A percentile compares a stretch with the other conserved stretches of the same genome.
These are phyloP conservation scores for Typha latifolia DNA, from an alignment of 176 grass and related monocot genomes.

Conservation along the genomic window DNA sequence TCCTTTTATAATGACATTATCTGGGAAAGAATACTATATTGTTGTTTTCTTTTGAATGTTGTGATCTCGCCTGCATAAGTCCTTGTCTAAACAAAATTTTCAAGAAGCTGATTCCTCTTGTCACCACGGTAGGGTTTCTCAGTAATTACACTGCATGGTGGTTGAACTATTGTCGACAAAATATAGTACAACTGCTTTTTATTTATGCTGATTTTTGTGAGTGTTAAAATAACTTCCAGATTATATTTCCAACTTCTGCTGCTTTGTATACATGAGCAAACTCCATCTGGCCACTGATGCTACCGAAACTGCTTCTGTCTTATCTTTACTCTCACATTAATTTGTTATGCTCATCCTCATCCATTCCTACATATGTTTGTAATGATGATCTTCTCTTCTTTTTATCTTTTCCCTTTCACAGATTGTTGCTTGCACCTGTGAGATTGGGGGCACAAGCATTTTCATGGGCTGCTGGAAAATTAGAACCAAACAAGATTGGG, in stretches of 20 bases:
- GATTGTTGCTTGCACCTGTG: slow-evolving; percentile 58
- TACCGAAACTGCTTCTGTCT: too few species aligned
- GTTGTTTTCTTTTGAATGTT: background rate
- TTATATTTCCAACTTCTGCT: too few species aligned
- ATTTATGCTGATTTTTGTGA: too few species aligned
- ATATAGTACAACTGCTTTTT: too few species aligned
- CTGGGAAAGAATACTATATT: background rate
- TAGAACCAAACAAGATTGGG: slow-evolving; percentile 82
- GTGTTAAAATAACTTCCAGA: too few species aligned
- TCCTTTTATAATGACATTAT: background rate
- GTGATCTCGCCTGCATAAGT: background rate
- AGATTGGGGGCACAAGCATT: slow-evolving; percentile 53
- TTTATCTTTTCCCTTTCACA: slow-evolving; percentile 4
- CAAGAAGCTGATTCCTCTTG: background rate
- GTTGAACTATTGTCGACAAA: too few species aligned
- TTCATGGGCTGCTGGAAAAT: slow-evolving; percentile 44
- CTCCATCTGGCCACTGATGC: too few species aligned
- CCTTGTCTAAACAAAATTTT: background rate
- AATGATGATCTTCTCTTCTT: background rate
- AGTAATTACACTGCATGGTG: background rate
- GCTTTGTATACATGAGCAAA: too few species aligned
- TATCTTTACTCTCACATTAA: too few species aligned
- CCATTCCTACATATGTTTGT: background rate
- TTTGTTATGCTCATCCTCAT: too few species aligned
- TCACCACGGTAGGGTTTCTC: background rate